Conservation (phyloP, 2,329 filamentous ascomycete genomes). For the Trichoderma koningii region DNA sequence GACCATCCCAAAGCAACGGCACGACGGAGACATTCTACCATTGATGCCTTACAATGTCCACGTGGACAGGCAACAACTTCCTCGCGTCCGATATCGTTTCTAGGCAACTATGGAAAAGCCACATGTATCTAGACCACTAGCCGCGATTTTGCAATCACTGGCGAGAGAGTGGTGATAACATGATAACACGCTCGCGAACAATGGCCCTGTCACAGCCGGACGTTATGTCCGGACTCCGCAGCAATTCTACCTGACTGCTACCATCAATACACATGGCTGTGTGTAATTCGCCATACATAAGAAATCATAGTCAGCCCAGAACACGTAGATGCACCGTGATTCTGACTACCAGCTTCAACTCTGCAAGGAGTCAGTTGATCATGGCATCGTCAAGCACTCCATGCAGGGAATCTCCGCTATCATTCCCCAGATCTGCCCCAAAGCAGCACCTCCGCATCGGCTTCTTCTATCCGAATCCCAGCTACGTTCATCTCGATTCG, state of each 20-base stretch:
- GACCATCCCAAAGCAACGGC: too few species aligned
- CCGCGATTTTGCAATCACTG: neutral
- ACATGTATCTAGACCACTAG: neutral
- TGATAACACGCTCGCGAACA: neutral
- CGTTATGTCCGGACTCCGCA: too few species aligned
- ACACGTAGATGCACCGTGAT: neutral
- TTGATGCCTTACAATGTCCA: constrained; percentile 1
- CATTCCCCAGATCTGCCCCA: neutral
- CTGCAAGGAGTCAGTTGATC: neutral
- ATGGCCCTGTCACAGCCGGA: neutral
- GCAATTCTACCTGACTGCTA: neutral
- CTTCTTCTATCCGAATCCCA: neutral
- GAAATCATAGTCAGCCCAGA: neutral
- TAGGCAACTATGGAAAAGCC: neutral
- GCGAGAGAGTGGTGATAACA: neutral
- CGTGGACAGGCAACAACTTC: neutral
- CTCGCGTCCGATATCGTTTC: constrained; percentile 11
- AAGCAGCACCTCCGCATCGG: constrained; percentile 7
- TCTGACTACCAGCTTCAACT: neutral
- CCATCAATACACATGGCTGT: neutral
- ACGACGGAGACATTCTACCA: neutral
- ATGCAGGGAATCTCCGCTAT: neutral
- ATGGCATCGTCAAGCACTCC: neutral
- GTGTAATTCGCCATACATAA: neutral
- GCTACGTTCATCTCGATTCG: neutral